Evolutionary conservation across 2,329 filamentous ascomycete species (phyloP), one percentile per base, ranked within the genome.

Genomic region (Paramyrothecium roridum): DNA sequence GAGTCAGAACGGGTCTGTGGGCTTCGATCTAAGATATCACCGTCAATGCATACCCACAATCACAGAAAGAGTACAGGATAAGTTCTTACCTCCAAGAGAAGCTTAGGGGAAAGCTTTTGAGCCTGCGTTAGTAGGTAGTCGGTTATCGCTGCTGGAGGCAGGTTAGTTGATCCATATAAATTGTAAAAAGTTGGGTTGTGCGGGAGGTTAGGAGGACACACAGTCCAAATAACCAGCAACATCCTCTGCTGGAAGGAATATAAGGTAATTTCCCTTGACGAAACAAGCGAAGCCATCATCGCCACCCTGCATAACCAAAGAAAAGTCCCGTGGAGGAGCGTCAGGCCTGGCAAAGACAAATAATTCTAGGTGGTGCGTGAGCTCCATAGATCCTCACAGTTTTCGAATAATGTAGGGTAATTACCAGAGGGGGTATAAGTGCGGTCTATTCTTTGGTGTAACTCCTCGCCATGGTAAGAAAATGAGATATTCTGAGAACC

Each of bases 401-500:
- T n/a, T 33, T 19, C 13, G 43, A 13, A 20, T 10, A 46, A 23
- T 46, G 30, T 16, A n/a, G 43, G 12, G 21, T 8, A 26, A 47
- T 20, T 53, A 53, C 52, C 52, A 33, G 52, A 53, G 33, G 40
- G 22, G 43, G 20, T 20, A 22, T 48, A 53, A 43, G 17, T 48
- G 19, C 52, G 40, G 30, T 53, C 52, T 26, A 53, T 48, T 48
- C 52, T 53, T 26, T 53, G 45, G 23, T 21, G 22, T 20, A 53
- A 48, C 12, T 16, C 23, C 21, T 48, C 45, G n/a, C 17, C 20
- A 30, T 48, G 1, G 22, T 52, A 57, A 37, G 34, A 55, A 34
- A 49, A 57, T 10, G 56, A 57, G 21, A 57, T 51, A 37, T 55
- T 57, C 20, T 57, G 56, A 10, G 53, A 45, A 23, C 53, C 56